These are phyloP conservation scores for Aureobasidium sp. DNA, from an alignment of 2,329 filamentous ascomycete genomes.

Conservation along the genomic window DNA sequence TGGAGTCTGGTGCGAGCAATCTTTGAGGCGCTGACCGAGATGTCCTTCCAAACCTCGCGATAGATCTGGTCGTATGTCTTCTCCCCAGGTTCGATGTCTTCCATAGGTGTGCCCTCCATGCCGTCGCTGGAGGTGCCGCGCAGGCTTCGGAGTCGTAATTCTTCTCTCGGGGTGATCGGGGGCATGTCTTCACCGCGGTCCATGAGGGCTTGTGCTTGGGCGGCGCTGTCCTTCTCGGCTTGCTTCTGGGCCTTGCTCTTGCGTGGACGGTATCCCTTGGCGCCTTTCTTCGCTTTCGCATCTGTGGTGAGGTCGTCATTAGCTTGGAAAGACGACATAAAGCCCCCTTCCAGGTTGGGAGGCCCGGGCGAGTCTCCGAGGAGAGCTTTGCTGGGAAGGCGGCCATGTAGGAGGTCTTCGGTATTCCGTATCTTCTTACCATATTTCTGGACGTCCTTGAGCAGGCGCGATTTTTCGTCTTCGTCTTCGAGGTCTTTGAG, in stretches of 20 bases:
- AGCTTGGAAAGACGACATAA: constrained; percentile 71
- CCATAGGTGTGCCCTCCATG: constrained; percentile 47
- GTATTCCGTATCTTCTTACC: constrained; percentile 91
- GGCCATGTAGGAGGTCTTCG: constrained; percentile 76
- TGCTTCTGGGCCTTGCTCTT: constrained; percentile 75
- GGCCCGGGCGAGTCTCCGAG: constrained; percentile 62
- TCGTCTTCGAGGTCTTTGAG: constrained; percentile 75
- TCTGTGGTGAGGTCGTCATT: constrained; percentile 19
- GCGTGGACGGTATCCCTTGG: constrained; percentile 52
- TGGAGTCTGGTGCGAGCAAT: constrained; percentile 80
- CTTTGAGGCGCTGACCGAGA: constrained; percentile 91
- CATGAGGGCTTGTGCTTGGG: constrained; percentile 76
- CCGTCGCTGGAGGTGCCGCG: constrained; percentile 34
- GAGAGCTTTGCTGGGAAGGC: constrained; percentile 65
- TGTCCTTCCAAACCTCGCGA: constrained; percentile 92
- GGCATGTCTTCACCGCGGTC: constrained; percentile 70
- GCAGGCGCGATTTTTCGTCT: constrained; percentile 68
- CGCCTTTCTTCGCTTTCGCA: constrained; percentile 16
- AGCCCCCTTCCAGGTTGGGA: constrained; percentile 74
- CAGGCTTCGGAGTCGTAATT: constrained; percentile 31
- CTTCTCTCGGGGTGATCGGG: constrained; percentile 51
- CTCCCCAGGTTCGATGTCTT: constrained; percentile 65
- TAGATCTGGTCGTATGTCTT: constrained; percentile 89
- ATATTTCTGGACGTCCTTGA: constrained; percentile 79
- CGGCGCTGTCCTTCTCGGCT: constrained; percentile 66